These are phyloP conservation scores for Oligophagozyma castellii DNA, from an alignment of 1,139 yeast species.

Conservation along the genomic window DNA sequence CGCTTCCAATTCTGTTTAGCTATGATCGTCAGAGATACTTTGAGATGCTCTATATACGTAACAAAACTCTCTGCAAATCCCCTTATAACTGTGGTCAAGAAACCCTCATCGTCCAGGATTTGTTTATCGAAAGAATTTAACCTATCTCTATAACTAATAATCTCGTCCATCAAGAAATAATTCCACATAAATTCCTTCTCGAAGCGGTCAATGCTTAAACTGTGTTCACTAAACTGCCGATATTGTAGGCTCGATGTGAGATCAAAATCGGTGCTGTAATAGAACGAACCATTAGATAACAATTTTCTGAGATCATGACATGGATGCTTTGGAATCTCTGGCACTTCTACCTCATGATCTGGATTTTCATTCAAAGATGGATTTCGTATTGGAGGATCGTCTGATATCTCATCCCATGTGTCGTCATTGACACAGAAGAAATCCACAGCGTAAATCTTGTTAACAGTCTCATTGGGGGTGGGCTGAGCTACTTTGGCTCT, in stretches of 20 bases:
- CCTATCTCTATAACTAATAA: conserved; percentile 59
- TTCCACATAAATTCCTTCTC: conserved; percentile 96
- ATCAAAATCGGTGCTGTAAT: conserved; percentile 87
- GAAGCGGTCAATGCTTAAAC: conserved; percentile 41
- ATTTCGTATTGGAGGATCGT: conserved; percentile 41
- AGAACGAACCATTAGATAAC: conserved; percentile 77
- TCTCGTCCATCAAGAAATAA: conserved; percentile 75
- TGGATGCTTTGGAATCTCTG: conserved; percentile 62
- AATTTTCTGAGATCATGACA: conserved; percentile 69
- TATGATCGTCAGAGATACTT: conserved; percentile 57
- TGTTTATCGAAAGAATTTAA: conserved; percentile 46
- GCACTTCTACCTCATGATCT: conserved; percentile 7
- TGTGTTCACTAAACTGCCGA: conserved; percentile 39
- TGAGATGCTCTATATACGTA: conserved; percentile 36
- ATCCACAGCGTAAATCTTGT: conserved; percentile 71
- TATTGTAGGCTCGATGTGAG: conserved; percentile 74
- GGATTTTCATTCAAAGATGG: conserved; percentile 11
- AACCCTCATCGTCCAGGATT: conserved; percentile 59
- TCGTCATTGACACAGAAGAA: conserved; percentile 60
- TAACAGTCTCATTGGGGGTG: conserved; percentile 62
- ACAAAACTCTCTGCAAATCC: conserved; percentile 81
- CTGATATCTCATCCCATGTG: conserved; percentile 66
- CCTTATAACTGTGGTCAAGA: conserved; percentile 80
- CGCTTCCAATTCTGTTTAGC: conserved; percentile 92
- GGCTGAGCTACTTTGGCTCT: conserved; percentile 74